phyloP scores from a whole-genome alignment of 2,329 filamentous ascomycete genomes.

The Fusarium sp. region DNA sequence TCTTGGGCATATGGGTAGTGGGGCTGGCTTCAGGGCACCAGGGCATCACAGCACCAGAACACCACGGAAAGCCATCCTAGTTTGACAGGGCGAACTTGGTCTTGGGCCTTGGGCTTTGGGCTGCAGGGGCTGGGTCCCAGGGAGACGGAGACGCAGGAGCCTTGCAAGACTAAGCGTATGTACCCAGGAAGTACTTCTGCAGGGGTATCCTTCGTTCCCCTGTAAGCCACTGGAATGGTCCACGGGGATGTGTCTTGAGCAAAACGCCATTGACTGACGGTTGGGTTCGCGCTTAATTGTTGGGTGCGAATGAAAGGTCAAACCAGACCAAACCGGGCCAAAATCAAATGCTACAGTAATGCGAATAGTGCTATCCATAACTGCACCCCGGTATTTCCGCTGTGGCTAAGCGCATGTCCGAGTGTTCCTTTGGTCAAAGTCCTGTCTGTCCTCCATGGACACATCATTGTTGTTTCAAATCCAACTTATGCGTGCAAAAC shows the following conservation, averaged over 20 bases:
- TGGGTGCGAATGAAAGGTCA: constrained; percentile 39
- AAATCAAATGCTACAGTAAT: constrained; percentile 29
- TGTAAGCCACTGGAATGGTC: constrained; percentile 10
- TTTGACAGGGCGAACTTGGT: constrained; percentile 50
- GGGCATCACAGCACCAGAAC: constrained; percentile 37
- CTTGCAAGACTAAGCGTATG: constrained; percentile 17
- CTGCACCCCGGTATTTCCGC: constrained; percentile 47
- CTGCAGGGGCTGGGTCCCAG: constrained; percentile 37
- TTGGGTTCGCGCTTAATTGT: constrained; percentile 51
- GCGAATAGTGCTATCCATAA: constrained; percentile 28
- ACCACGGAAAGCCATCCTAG: constrained; percentile 39
- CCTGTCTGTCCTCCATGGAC: constrained; percentile 13
- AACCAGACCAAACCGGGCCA: constrained; percentile 7
- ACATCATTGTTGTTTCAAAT: constrained; percentile 31
- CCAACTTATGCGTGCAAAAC: constrained; percentile 31
- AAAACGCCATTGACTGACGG: constrained; percentile 48
- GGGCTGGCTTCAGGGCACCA: constrained; percentile 45
- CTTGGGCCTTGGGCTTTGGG: constrained; percentile 26
- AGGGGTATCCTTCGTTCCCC: constrained; percentile 29
- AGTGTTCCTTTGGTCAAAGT: constrained; percentile 22
- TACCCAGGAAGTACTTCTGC: constrained; percentile 46
- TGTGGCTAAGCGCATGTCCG: constrained; percentile 43
- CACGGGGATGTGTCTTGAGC: constrained; percentile 47
- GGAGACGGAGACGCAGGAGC: constrained; percentile 35
- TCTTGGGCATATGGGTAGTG: constrained; percentile 49